Base-by-base conservation (phyloP, 257 asterid genomes). In the Scutellaria barbata region DNA sequence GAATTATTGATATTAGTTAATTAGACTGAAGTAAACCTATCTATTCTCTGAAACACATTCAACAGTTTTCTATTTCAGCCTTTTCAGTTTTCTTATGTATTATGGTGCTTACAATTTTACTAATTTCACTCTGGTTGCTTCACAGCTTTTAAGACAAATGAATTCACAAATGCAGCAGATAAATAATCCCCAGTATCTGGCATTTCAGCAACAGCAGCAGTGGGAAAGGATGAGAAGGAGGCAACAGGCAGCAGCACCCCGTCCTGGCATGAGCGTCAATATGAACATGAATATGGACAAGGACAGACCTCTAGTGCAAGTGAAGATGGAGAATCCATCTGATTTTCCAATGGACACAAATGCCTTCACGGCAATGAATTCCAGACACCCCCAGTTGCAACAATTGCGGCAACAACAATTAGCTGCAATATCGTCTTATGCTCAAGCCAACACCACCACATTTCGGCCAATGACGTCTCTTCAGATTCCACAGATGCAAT, bases 241-340 rank as follows among this genome's bases (percentile, higher is more conserved):
- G 65, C 98, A 89, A 52, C 87, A 77, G 79, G 8, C 89, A 39
- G 8, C 89, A 39, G 71, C 95, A 40, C 82, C 94, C 79, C 95
- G 86, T 74, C 96, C 98, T 47, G 78, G 72, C 82, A 79, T 89
- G 92, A 71, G 70, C 58, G 50, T 68, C 75, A 76, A 57, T 68
- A 39, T 46, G 69, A 79, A 80, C 55, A 69, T 76, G 84, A 84
- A 82, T 80, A 72, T 81, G 63, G 98, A 94, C 73, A 92, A 88
- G 79, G 96, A 89, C 60, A 83, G 95, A 63, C 96, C 95, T 61
- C 64, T 88, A 64, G 95, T 87, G 75, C 93, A 95, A 87, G 99
- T 95, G 63, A 95, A 95, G 87, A 83, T 87, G 83, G 98, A 95
- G 78, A 84, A 79, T 80, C 85, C 89, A 59, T 80, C 93, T 48